Evolutionary conservation across 2,329 filamentous ascomycete species (phyloP), one percentile per base, ranked within the genome.

Genomic region (Ophiocordyceps unilateralis): DNA sequence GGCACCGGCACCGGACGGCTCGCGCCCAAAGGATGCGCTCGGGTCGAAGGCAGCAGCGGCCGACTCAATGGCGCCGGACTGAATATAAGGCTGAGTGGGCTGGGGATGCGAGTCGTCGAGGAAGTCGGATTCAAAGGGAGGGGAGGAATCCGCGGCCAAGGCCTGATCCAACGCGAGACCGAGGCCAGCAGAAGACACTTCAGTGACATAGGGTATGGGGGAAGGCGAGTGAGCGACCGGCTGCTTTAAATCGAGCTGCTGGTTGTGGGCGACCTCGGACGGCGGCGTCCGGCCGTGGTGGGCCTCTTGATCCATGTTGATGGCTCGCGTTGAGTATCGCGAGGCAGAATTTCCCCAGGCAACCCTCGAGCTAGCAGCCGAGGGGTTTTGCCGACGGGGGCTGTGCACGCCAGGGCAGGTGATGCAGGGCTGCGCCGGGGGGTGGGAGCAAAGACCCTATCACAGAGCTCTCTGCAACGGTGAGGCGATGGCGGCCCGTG

Each of bases 241-340:
- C 59, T 76, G 75, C 59, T 72, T 81, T 79, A 82, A 80, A 78
- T 76, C 69, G 65, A 66, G 39, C 20, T 69, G 49, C 68, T 68
- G 56, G 32, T 23, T 38, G 14, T 46, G 47, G 39, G 41, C 45
- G 40, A 44, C 32, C 28, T 67, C 66, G 54, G 78, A 79, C 51
- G 70, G 73, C 52, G 42, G 40, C 42, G 77, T 80, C 56, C 76
- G 75, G 57, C 74, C 74, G 58, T 55, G 58, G 49, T 62, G 61
- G 53, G 52, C 53, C 48, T 63, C 59, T 50, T 63, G 62, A 57
- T 64, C 62, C 63, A 66, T 66, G 54, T 53, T 57, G 53, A 51
- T 54, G 47, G 42, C 36, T 41, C 38, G 39, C 15, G 40, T 19
- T 21, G 43, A 45, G 43, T 40, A 46, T 49, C 40, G 48, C 61